phyloP scores from a whole-genome alignment of 2,329 filamentous ascomycete genomes.

The Paraphoma chrysanthemicola region DNA sequence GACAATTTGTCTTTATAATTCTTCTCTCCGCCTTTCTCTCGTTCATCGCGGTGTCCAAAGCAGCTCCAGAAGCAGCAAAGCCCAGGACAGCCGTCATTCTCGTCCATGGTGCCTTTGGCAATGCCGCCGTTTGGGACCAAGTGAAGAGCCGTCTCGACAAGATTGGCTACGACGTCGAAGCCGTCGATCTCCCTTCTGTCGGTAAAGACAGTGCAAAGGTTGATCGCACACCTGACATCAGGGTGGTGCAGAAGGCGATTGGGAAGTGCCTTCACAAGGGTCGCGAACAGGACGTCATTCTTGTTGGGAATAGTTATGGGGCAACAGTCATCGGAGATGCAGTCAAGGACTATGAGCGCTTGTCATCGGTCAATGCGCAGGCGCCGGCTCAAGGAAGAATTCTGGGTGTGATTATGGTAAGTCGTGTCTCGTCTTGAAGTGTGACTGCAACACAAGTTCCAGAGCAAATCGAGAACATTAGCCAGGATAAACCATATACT shows the following conservation, averaged over 20 bases:
- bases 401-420: constrained; percentile 23
- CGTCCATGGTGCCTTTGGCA: constrained; percentile 29
- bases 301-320: constrained; percentile 40
- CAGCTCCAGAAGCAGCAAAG: not conserved
- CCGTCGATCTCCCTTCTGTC: constrained; percentile 32
- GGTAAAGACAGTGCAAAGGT: constrained; percentile 8
- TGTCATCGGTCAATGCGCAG: not conserved
- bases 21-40: not conserved
- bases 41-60: not conserved
- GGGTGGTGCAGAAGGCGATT: constrained; percentile 18
- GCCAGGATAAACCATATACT: not conserved
- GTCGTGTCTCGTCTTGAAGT: not conserved
- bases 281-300: constrained; percentile 22
- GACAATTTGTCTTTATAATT: not conserved
- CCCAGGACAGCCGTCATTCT: constrained; percentile 16
- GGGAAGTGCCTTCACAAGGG: constrained; percentile 13
- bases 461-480: no score
- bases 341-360: constrained; percentile 20
- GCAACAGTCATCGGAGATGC: constrained; percentile 35
- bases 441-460: no score
- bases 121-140: constrained; percentile 20
- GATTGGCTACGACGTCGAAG: constrained; percentile 19
- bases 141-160: constrained; percentile 18
- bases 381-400: constrained; percentile 15
- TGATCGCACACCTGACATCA: constrained; percentile 24